phyloP scores from a whole-genome alignment of 2,329 filamentous ascomycete genomes.

The Zasmidium citrigriseum region DNA sequence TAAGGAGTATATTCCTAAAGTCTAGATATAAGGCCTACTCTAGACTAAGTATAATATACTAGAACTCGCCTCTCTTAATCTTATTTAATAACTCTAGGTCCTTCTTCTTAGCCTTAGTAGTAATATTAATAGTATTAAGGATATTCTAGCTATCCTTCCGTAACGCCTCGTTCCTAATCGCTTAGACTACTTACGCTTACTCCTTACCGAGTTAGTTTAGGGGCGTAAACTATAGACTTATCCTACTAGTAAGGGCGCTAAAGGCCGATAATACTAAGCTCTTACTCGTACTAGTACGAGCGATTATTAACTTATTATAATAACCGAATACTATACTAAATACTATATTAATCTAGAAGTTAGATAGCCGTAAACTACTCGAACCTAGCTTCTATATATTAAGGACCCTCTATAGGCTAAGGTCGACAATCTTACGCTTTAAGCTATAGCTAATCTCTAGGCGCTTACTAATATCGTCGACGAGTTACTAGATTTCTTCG shows the following conservation, averaged over 20 bases:
- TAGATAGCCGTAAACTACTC: neutral
- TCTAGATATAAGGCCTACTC: too few species aligned
- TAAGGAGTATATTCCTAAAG: neutral
- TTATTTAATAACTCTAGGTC: neutral
- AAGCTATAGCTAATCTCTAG: too few species aligned
- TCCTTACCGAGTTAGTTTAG: neutral
- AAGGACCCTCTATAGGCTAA: neutral
- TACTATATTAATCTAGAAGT: neutral
- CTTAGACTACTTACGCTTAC: neutral
- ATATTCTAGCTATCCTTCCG: too few species aligned
- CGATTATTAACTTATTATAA: neutral
- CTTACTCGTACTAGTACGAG: neutral
- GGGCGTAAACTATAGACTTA: neutral
- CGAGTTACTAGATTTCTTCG: neutral
- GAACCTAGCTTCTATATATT: neutral
- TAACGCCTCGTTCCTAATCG: too few species aligned
- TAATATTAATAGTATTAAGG: neutral
- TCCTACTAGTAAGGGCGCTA: neutral
- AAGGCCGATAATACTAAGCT: neutral
- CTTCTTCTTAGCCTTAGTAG: neutral
- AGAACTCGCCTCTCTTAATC: neutral
- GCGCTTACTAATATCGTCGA: neutral
- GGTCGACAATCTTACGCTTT: neutral
- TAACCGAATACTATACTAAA: neutral
- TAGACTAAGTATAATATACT: neutral